Conservation (phyloP, 768 basidiomycete genomes). For the Tubosaeta brunneosetosa region DNA sequence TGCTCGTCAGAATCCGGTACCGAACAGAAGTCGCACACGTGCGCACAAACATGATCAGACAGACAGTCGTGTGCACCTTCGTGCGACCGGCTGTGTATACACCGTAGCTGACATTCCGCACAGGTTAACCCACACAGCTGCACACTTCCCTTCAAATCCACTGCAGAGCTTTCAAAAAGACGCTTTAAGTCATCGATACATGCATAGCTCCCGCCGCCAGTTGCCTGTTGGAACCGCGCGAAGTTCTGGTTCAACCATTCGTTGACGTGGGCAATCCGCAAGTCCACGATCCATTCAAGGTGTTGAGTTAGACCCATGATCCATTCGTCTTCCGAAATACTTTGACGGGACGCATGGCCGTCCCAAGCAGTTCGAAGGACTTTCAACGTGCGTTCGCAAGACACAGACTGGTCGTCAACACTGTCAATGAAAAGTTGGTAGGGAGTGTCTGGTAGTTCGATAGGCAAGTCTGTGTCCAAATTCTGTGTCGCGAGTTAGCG, state of each 20-base stretch:
- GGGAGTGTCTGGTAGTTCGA: conserved; percentile 37
- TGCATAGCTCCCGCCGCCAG: no score
- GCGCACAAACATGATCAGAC: conserved; percentile 45
- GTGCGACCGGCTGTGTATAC: conserved; percentile 44
- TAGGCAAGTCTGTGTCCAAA: conserved; percentile 43
- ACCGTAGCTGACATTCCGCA: conserved; percentile 43
- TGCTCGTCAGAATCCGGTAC: conserved; percentile 27
- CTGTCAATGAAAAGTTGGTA: conserved; percentile 33
- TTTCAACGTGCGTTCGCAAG: conserved; percentile 14
- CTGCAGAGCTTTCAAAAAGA: no score
- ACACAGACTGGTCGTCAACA: conserved; percentile 10
- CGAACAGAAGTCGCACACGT: conserved; percentile 39
- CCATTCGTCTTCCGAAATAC: conserved; percentile 29
- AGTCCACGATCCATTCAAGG: conserved; percentile 37
- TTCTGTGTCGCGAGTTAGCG: conserved; percentile 33
- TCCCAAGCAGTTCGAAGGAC: conserved; percentile 19
- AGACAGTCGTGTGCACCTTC: conserved; percentile 45
- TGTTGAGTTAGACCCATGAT: conserved; percentile 32
- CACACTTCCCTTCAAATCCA: no score
- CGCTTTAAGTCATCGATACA: no score
- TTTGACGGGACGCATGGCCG: conserved; percentile 11
- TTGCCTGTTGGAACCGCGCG: no score
- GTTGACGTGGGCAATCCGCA: conserved; percentile 44
- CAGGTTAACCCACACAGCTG: conserved; percentile 43
- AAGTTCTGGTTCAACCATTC: conserved; percentile 40